Evolutionary conservation across 1,284 basidiomycete species (phyloP).

Genomic region (Fomitopsis betulina): DNA sequence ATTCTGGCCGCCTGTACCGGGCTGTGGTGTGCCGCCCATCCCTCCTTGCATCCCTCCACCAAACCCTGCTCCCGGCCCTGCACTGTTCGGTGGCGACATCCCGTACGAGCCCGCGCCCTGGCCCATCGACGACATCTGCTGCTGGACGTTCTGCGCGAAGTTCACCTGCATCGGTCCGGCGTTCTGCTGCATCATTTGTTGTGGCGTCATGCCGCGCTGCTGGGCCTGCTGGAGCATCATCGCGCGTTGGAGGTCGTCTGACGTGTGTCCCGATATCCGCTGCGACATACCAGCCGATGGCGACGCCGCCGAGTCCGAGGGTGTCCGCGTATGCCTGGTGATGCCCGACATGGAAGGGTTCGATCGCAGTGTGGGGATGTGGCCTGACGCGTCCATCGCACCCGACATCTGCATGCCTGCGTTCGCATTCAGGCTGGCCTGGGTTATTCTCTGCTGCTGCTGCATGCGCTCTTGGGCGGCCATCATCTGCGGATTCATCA

Average conservation of each 20-base stretch:
- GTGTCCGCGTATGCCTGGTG: conserved; percentile 64
- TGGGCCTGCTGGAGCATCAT: conserved; percentile 36
- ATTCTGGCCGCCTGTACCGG: conserved; percentile 17
- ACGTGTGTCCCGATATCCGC: conserved; percentile 30
- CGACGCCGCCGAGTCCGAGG: conserved; percentile 55
- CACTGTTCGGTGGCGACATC: conserved; percentile 38
- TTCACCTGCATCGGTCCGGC: conserved; percentile 14
- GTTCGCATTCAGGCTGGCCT: conserved; percentile 20
- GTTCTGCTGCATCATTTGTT: conserved; percentile 11
- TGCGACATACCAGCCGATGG: conserved; percentile 47
- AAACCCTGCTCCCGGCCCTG: conserved; percentile 12
- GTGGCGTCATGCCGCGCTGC: conserved; percentile 17
- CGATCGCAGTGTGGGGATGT: conserved; percentile 37
- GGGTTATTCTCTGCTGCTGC: conserved; percentile 23
- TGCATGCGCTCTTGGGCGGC: conserved; percentile 35
- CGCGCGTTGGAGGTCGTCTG: conserved; percentile 49
- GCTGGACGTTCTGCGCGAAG: conserved; percentile 18
- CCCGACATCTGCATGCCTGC: conserved; percentile 30
- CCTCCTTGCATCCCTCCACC: conserved; percentile 11
- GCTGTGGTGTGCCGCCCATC: conserved; percentile 17
- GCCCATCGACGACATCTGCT: conserved; percentile 24
- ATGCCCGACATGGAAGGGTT: conserved; percentile 64
- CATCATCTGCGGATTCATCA: conserved; percentile 26
- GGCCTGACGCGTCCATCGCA: conserved; percentile 16
- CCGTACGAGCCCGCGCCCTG: conserved; percentile 28